Percentiles rank a stretch among this genome's conserved stretches.
Conservation (phyloP, 805 yeast species). For the Candida silvatica region DNA sequence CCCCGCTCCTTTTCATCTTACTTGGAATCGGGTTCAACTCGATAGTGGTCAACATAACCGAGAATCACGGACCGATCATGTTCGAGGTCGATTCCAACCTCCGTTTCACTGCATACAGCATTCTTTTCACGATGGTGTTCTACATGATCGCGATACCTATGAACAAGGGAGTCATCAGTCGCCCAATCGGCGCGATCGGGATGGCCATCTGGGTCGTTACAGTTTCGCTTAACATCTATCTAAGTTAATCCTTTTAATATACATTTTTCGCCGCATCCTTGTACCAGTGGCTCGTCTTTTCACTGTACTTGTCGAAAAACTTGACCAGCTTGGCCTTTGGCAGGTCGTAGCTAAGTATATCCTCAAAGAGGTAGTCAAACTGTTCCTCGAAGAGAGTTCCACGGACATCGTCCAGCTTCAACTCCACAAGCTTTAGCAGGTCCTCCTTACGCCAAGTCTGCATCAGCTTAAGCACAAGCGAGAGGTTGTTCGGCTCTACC, state of each 20-base stretch:
- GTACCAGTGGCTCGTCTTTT: constrained; percentile 9
- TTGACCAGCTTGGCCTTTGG: constrained; percentile 10
- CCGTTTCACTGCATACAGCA: constrained; percentile 29
- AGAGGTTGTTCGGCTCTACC: constrained; percentile 26
- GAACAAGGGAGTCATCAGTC: constrained; percentile 37
- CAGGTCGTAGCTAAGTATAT: constrained; percentile 22
- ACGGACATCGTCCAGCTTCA: constrained; percentile 17
- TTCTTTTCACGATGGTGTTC: constrained; percentile 30
- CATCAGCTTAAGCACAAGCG: too few species aligned
- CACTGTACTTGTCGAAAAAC: constrained; percentile 20
- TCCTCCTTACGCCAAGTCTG: too few species aligned
- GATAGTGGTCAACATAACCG: constrained; percentile 18
- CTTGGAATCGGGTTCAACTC: constrained; percentile 45
- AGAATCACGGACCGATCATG: constrained; percentile 14
- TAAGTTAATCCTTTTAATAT: constrained; percentile 1
- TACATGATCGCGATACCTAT: constrained; percentile 34
- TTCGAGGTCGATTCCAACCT: constrained; percentile 32
- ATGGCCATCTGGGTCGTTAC: constrained; percentile 24
- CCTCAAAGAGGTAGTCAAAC: constrained; percentile 29
- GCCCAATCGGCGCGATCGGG: constrained; percentile 28
- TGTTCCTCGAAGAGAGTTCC: constrained; percentile 19
- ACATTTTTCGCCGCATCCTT: too few species aligned
- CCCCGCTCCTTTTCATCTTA: constrained; percentile 39
- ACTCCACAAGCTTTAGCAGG: constrained; percentile 22
- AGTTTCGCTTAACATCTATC: constrained; percentile 13